These are phyloP conservation scores for Acacia melanoxylon DNA, from an alignment of 306 rosid genomes.

Conservation along the genomic window DNA sequence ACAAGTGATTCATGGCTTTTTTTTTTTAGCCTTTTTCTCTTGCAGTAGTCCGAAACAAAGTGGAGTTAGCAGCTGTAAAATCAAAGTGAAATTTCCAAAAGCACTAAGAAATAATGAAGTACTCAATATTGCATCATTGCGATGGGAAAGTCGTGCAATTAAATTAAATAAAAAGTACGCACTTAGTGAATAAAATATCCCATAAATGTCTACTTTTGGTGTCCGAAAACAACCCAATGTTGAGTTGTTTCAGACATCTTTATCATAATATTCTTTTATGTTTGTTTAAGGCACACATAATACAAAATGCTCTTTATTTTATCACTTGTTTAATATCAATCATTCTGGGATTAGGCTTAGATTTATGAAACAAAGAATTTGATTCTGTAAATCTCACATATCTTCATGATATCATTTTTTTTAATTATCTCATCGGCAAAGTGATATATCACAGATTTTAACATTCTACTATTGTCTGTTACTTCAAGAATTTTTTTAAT, in stretches of 20 bases:
- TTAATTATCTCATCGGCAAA: slow-evolving; percentile 11
- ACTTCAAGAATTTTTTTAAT: neutral
- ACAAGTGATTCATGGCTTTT: neutral
- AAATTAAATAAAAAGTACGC: neutral
- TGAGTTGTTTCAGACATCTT: slow-evolving; percentile 9
- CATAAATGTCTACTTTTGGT: neutral
- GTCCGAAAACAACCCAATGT: neutral
- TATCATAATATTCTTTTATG: slow-evolving; percentile 2
- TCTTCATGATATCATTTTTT: slow-evolving; percentile 27
- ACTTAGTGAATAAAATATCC: neutral
- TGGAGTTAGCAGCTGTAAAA: neutral
- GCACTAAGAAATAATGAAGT: slow-evolving; percentile 1
- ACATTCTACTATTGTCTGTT: neutral
- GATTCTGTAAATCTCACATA: slow-evolving; percentile 43
- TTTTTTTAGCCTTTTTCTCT: neutral
- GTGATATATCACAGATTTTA: slow-evolving; percentile 18
- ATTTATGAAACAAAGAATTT: slow-evolving; percentile 31
- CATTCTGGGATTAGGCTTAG: slow-evolving; percentile 26
- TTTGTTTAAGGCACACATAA: neutral
- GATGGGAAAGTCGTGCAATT: neutral
- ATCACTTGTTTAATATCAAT: slow-evolving; percentile 27
- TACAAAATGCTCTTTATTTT: slow-evolving; percentile 20
- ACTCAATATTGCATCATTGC: neutral
- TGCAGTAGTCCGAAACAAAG: neutral
- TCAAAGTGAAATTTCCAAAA: slow-evolving; percentile 6